Conservation (phyloP, 176 grass and related monocot species). For the Musa troglodytarum region DNA sequence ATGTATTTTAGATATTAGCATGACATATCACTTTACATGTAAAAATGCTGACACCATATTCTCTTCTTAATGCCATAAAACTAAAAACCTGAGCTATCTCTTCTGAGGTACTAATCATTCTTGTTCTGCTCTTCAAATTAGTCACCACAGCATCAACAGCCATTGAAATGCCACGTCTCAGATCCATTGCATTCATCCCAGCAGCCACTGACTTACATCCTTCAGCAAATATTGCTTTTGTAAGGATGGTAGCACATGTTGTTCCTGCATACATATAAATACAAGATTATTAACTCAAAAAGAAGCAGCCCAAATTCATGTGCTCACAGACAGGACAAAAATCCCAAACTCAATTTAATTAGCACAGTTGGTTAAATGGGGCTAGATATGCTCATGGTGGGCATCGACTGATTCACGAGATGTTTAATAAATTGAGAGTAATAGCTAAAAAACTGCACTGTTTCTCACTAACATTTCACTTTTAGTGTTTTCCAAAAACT, state of each 20-base stretch:
- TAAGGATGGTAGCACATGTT: slow-evolving; percentile 94
- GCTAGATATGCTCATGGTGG: too few species aligned
- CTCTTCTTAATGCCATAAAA: background rate
- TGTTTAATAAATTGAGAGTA: too few species aligned
- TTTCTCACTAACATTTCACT: too few species aligned
- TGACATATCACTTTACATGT: too few species aligned
- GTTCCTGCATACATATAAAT: slow-evolving; percentile 47
- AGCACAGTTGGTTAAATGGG: too few species aligned
- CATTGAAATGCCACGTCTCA: slow-evolving; percentile 95
- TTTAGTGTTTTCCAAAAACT: too few species aligned
- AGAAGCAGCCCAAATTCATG: background rate
- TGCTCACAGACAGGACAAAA: background rate
- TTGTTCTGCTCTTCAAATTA: slow-evolving; percentile 77
- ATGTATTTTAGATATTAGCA: too few species aligned
- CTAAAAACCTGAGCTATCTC: slow-evolving; percentile 60
- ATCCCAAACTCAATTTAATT: too few species aligned
- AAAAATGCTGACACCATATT: too few species aligned
- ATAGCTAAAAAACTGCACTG: too few species aligned
- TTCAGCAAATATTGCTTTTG: slow-evolving; percentile 85
- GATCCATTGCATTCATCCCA: slow-evolving; percentile 97
- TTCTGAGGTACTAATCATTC: slow-evolving; percentile 92
- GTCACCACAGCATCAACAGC: slow-evolving; percentile 93
- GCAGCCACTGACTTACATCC: slow-evolving; percentile 94
- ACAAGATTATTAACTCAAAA: background rate
- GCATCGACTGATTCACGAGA: too few species aligned